phyloP scores from a whole-genome alignment of 306 rosid genomes.

The Fragaria iinumae region DNA sequence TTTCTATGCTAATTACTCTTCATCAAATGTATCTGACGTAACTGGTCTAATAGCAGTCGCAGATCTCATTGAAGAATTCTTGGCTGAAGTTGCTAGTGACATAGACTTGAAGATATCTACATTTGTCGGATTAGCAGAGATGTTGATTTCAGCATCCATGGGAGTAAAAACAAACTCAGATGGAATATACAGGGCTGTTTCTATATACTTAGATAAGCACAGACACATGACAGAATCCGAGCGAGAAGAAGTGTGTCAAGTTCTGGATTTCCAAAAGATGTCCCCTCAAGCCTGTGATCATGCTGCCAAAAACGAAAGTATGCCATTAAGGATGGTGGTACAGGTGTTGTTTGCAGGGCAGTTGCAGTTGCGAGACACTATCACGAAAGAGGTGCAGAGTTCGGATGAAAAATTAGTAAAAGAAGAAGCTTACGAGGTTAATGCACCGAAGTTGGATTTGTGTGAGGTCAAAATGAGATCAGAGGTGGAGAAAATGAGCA shows the following conservation, averaged over 20 bases:
- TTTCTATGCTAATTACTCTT: conserved; percentile 32
- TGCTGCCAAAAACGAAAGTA: conserved; percentile 43
- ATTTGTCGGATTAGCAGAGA: conserved; percentile 43
- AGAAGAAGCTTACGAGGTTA: conserved; percentile 22
- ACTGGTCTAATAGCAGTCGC: conserved; percentile 38
- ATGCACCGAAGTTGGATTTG: conserved; percentile 5
- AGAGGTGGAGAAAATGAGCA: conserved; percentile 38
- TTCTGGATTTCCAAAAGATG: conserved; percentile 47
- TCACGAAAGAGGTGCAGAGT: conserved; percentile 29
- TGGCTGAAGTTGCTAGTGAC: conserved; percentile 39
- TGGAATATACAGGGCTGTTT: conserved; percentile 48
- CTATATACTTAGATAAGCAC: conserved; percentile 44
- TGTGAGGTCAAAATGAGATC: conserved; percentile 22
- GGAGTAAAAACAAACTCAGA: conserved; percentile 41
- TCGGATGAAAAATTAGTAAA: conserved; percentile 10
- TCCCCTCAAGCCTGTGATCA: conserved; percentile 49
- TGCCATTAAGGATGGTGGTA: conserved; percentile 47
- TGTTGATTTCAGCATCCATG: conserved; percentile 36
- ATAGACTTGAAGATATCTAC: conserved; percentile 32
- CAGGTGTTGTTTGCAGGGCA: conserved; percentile 47
- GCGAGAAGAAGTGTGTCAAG: conserved; percentile 43
- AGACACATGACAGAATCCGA: conserved; percentile 43
- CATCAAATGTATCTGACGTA: conserved; percentile 28
- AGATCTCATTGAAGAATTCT: conserved; percentile 44
- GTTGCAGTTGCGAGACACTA: conserved; percentile 34